Evolutionary conservation across 192 early-diverging fungal species (phyloP).

Genomic region (Podila verticillata): DNA sequence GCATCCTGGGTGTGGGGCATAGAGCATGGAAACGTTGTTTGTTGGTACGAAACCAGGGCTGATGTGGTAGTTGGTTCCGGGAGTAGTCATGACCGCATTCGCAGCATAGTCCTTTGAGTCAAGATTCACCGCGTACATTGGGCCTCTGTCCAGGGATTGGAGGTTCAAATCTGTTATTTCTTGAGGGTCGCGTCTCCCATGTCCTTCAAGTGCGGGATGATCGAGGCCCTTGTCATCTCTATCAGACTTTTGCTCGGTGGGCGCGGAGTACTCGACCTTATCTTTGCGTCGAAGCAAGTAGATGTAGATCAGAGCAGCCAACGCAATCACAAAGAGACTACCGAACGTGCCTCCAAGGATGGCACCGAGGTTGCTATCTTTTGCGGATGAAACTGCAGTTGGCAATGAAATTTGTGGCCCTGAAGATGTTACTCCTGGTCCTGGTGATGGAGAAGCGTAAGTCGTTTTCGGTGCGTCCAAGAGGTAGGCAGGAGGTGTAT

Average conservation of each 20-base stretch:
- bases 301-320: neutral
- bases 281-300: neutral
- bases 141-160: neutral
- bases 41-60: neutral
- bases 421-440: no score
- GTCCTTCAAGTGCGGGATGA: neutral
- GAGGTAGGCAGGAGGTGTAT: constrained; percentile 22
- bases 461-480: neutral
- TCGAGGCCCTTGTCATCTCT: neutral
- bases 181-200: neutral
- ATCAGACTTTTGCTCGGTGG: neutral
- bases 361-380: neutral
- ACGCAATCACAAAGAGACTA: constrained; percentile 3
- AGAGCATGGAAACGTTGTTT: neutral
- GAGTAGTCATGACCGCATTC: neutral
- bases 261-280: neutral
- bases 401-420: neutral
- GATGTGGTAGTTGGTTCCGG: neutral
- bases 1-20: neutral
- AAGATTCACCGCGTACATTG: neutral
- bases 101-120: neutral
- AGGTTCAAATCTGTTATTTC: neutral
- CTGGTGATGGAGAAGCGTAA: no score
- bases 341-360: constrained; percentile 17
- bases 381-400: neutral